Base-by-base conservation (phyloP, 257 asterid species). In the Nicotiana paniculata region DNA sequence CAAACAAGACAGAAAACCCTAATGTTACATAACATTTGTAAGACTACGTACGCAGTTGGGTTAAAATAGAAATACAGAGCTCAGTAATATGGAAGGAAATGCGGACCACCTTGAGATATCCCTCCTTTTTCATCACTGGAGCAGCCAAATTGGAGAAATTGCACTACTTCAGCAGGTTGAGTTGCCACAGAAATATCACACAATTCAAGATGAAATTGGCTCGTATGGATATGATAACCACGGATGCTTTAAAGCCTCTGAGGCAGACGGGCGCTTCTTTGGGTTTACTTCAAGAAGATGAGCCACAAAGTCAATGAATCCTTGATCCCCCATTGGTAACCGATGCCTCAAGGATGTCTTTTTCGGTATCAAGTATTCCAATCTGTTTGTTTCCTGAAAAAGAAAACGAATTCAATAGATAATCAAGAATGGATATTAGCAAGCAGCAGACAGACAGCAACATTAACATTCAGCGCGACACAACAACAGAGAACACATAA, bases 291-390 rank as follows among this genome's bases (percentile, higher is more conserved):
- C 98, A 6, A 96, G 97, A 64, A 96, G 90, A 89, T 94, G 92
- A 86, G 84, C 90, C 83, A 92, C 97, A 54, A 93, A 96, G 88
- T 94, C 97, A 2, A 94, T 91, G 88, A 96, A 96, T 32, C 99
- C 98, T 88, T 96, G 99, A 85, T 96, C 98, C 68, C 98, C 99
- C 99, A 96, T 96, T 65, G 99, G 99, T 88, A 93, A 86, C 24
- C 99, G 92, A 89, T 91, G 97, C 83, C 98, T 93, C 66, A 96
- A 87, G 84, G 99, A 93, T 28, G 99, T 90, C 91, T 96, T 96
- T 82, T 96, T 96, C 26, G 99, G 98, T 77, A 96, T 92, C 88
- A 96, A 88, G 88, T 90, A 96, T 85, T 96, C 99, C 84, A 96
- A 86, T 83, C 97, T 90, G 88, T 77, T 93, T 10, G 92, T 86